Percentiles rank a stretch among this genome's conserved stretches.
phyloP scores from a whole-genome alignment of 345 rosid genomes.

The Salix suchowensis region DNA sequence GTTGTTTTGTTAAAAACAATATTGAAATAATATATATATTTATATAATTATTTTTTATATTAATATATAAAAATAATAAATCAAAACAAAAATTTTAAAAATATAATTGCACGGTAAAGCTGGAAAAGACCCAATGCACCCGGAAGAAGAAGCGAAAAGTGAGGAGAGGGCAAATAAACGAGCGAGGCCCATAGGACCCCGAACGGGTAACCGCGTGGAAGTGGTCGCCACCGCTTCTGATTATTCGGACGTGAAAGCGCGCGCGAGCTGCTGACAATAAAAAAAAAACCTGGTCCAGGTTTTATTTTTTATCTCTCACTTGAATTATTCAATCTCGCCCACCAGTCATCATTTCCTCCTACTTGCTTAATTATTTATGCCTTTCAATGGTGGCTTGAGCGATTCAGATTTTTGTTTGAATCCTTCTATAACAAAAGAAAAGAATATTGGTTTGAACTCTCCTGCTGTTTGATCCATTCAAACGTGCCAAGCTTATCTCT shows the following conservation, averaged over 20 bases:
- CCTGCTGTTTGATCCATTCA: neutral
- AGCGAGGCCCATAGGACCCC: neutral
- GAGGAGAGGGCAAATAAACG: neutral
- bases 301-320: neutral
- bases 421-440: too few species aligned
- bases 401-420: neutral
- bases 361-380: neutral
- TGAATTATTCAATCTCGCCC: neutral
- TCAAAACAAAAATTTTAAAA: too few species aligned
- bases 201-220: constrained; percentile 24
- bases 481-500: neutral
- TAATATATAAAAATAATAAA: too few species aligned
- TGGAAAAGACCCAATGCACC: too few species aligned
- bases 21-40: too few species aligned
- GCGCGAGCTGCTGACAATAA: constrained; percentile 15
- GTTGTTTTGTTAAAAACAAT: too few species aligned
- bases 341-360: neutral
- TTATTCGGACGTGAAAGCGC: constrained; percentile 10
- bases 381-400: neutral
- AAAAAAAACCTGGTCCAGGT: neutral
- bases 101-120: too few species aligned
- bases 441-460: neutral
- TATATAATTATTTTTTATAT: too few species aligned
- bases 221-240: constrained; percentile 22
- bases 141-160: neutral